phyloP scores from a whole-genome alignment of 345 rosid species.

The Populus alba region DNA sequence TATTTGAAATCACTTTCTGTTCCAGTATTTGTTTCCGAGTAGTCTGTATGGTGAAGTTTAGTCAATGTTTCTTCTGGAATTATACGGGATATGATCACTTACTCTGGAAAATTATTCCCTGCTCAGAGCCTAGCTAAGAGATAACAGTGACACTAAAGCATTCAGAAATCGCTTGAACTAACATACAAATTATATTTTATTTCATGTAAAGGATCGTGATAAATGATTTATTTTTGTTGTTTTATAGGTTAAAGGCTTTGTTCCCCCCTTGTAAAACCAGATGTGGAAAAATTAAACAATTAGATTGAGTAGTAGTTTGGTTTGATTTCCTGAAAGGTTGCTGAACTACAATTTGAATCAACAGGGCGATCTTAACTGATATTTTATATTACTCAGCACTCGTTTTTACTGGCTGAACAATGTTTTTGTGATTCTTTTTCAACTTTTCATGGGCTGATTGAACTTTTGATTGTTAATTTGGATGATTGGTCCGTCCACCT shows the following conservation, averaged over 20 bases:
- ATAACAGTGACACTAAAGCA: background rate
- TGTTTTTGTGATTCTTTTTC: background rate
- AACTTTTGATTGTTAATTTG: background rate
- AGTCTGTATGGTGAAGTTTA: background rate
- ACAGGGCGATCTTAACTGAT: background rate
- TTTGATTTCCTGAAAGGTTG: background rate
- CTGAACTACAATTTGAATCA: background rate
- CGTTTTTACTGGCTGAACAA: background rate
- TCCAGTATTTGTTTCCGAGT: background rate
- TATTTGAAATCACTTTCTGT: background rate
- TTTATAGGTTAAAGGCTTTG: background rate
- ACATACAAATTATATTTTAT: background rate
- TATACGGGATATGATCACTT: background rate
- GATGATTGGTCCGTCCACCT: background rate
- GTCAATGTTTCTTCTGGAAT: background rate
- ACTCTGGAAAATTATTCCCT: background rate
- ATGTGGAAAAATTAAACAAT: background rate
- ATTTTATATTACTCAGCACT: background rate
- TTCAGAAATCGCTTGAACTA: background rate
- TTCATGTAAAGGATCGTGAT: background rate
- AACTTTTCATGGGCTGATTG: background rate
- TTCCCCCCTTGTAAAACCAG: background rate
- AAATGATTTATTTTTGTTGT: background rate
- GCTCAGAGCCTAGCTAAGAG: background rate
- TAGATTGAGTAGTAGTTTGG: background rate